These are phyloP conservation scores for Kuraishia piskuri DNA, from an alignment of 805 yeast species.

Conservation along the genomic window DNA sequence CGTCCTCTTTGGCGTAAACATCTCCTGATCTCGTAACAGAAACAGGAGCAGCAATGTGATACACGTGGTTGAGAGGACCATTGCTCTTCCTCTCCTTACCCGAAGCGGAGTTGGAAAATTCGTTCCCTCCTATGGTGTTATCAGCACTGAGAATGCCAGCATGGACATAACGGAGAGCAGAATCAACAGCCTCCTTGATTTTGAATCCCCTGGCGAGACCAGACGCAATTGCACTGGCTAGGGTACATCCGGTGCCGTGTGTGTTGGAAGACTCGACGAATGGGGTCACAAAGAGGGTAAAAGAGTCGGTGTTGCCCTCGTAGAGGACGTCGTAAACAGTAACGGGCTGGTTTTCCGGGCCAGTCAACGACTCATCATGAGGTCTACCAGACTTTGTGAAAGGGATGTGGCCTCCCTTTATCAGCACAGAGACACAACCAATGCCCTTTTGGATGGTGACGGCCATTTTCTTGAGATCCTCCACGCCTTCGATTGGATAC, in stretches of 20 bases:
- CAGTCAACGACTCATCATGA: not conserved
- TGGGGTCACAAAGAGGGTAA: constrained; percentile 37
- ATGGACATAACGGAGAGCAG: constrained; percentile 59
- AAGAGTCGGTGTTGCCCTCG: constrained; percentile 21
- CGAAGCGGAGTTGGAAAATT: not conserved
- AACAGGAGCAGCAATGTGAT: constrained; percentile 18
- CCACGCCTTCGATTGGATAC: constrained; percentile 13
- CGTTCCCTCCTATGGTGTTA: constrained; percentile 33
- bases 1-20: not conserved
- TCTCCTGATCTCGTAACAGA: constrained; percentile 3
- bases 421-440: constrained; percentile 46
- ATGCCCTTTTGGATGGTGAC: constrained; percentile 26
- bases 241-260: constrained; percentile 90
- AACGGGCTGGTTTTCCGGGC: constrained; percentile 5
- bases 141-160: constrained; percentile 45
- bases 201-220: constrained; percentile 50
- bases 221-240: constrained; percentile 74
- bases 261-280: constrained; percentile 43
- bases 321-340: constrained; percentile 17
- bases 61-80: constrained; percentile 73
- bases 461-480: constrained; percentile 31
- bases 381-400: constrained; percentile 19
- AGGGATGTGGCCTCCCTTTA: constrained; percentile 83
- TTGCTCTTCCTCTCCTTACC: constrained; percentile 15
- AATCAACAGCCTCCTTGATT: constrained; percentile 40